Evolutionary conservation across 1,284 basidiomycete species (phyloP).

Genomic region (Clitocybe nebularis): DNA sequence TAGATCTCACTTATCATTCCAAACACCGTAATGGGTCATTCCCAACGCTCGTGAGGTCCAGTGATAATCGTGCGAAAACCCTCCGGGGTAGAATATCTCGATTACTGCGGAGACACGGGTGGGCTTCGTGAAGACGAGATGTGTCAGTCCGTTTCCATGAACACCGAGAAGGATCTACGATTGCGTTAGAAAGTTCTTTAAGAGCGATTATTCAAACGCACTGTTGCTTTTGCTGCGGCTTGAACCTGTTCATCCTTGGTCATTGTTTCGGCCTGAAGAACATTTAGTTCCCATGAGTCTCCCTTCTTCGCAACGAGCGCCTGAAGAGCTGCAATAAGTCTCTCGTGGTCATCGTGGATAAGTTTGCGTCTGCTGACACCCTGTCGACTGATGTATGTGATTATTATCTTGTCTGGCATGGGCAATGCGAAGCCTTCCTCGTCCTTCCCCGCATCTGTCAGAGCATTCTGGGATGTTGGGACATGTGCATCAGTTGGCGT

Average conservation of each 20-base stretch:
- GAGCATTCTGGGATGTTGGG: conserved; percentile 15
- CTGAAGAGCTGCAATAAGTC: conserved; percentile 53
- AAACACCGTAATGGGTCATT: conserved; percentile 73
- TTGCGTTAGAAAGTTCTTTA: not conserved
- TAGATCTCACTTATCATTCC: conserved; percentile 63
- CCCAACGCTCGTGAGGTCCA: conserved; percentile 70
- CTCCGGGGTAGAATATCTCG: conserved; percentile 76
- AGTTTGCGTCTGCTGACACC: conserved; percentile 48
- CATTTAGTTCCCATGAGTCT: conserved; percentile 46
- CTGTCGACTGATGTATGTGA: conserved; percentile 78
- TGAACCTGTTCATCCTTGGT: conserved; percentile 70
- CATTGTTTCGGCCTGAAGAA: conserved; percentile 63
- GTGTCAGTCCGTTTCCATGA: conserved; percentile 79
- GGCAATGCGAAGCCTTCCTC: conserved; percentile 24
- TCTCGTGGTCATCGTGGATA: conserved; percentile 54
- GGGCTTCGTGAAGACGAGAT: conserved; percentile 74
- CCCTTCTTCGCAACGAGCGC: conserved; percentile 48
- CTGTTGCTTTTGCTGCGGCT: conserved; percentile 62
- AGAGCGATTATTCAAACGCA: conserved; percentile 25
- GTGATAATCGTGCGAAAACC: conserved; percentile 81
- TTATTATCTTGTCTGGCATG: conserved; percentile 47
- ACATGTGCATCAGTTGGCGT: conserved; percentile 17
- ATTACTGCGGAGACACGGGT: conserved; percentile 67
- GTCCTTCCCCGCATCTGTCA: conserved; percentile 6
- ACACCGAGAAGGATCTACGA: conserved; percentile 70